Base-by-base conservation (phyloP, 129 eudicot species). In the Scalesia atractyloides region DNA sequence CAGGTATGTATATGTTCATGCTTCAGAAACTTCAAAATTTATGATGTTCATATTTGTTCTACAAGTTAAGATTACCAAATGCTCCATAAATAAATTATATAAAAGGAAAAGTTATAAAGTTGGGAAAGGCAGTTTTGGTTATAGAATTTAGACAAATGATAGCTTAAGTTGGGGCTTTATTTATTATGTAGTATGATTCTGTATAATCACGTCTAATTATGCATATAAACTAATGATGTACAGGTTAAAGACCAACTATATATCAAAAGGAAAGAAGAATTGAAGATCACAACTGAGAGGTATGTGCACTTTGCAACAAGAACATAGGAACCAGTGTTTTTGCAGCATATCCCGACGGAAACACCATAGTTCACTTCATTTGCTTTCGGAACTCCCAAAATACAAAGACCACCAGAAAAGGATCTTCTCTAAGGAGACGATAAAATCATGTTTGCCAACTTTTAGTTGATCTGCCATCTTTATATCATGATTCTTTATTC, bases 291-390 rank as follows among this genome's bases (percentile, higher is more conserved):
- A 9, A 73, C 85, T 19, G 93, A 94, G 58, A 90, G 94, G 85
- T 82, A 76, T 90, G 99, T 71, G 88, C 97, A 16, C 97, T 95
- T 75, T 90, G 99, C 87, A 83, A 82, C 84, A 95, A 95, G 76
- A 90, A 85, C 78, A 90, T 90, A 46, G 99, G 96, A 22, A 84
- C 91, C 9, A 95, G 99, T 41, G 97, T 95, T 15, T 88, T 95
- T 63, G 97, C 94, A 36, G 94, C 88, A 73, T 95, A 95, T 85
- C 99, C 96, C 0, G 89, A 88, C 4, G 90, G 89, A 13, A 84
- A 78, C 71, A 90, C 97, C n/a, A 80, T 86, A 0, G 96, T 90
- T n/a, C 99, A 95, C 73, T 95, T 95, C 51, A 93, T 95, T 68
- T 95, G 99, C 86, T 95, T 85, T 70, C 80, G 83, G 72, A 96